Conservation (phyloP, 2,329 filamentous ascomycete species). For the Xylaria polymorpha region DNA sequence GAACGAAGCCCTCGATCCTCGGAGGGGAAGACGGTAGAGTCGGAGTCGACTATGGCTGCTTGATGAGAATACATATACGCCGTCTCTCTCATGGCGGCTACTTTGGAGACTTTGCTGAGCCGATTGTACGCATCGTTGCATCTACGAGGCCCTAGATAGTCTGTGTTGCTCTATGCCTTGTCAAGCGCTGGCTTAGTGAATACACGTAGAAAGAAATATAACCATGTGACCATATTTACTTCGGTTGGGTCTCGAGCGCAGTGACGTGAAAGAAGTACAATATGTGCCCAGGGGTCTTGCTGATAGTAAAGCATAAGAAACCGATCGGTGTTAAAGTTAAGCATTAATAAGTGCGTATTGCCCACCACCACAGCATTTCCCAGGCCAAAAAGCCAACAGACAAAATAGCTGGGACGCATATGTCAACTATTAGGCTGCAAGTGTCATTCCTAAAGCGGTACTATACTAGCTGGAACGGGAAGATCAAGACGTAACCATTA, state of each 20-base stretch:
- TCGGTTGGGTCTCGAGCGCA: neutral
- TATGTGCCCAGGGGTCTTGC: neutral
- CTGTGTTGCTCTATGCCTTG: neutral
- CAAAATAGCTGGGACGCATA: neutral
- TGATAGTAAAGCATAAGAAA: neutral
- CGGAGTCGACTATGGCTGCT: no score
- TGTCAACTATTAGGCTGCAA: neutral
- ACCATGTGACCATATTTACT: neutral
- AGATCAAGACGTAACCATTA: neutral
- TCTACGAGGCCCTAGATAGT: neutral
- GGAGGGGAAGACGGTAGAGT: conserved; percentile 64
- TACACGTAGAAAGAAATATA: neutral
- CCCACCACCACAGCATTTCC: neutral
- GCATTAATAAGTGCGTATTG: neutral
- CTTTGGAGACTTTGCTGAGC: neutral
- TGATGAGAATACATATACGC: neutral
- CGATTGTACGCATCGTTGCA: neutral
- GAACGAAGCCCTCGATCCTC: conserved; percentile 83
- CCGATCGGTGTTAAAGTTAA: neutral
- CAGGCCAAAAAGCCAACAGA: neutral
- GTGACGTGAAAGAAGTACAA: neutral
- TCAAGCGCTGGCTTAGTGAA: neutral
- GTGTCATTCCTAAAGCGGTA: neutral
- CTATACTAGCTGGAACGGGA: neutral
- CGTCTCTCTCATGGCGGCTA: neutral